Evolutionary conservation across 2,329 filamentous ascomycete genomes (phyloP), one percentile per base, ranked within the genome.

Genomic region (Drechslerella dactyloides): DNA sequence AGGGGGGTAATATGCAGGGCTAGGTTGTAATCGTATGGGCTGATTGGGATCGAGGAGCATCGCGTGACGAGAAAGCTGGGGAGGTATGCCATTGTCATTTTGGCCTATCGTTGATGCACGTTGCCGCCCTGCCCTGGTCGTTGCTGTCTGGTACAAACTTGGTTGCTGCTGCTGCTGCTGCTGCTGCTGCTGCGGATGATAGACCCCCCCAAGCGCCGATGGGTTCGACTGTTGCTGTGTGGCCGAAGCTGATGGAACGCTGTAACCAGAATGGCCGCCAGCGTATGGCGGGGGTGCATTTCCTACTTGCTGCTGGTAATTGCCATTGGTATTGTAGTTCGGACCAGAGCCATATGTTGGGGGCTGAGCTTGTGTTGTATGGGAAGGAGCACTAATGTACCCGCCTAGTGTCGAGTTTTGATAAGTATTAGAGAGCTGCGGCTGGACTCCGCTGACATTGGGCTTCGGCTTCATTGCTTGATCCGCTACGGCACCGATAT

Each of bases 41-140:
- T 93, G 90, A 76, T 87, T 97, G 1, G 94, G 94, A 78, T 99
- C 94, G 50, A 99, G 85, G 80, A 97, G 93, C 78, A 92, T 96
- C 46, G 94, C 94, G 21, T 99, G 94, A 76, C 94, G 86, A 80
- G 99, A 94, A 68, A 99, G 91, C 1, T 93, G 89, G 13, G 90
- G 89, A 3, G 94, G 94, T 69, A 99, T 96, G 1, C 93, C 93
- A 74, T 90, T 93, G 78, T 93, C 90, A 77, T 96, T 91, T 78
- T 94, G 91, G 78, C 97, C 94, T 89, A 97, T 96, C 2, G 94
- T 99, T 50, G 93, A 94, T 44, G 94, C 93, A 73, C 94, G 87
- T 80, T 96, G 93, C 60, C 94, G 87, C 89, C 89, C 51, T 88
- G 88, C 75, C 91, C 86, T 76, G 91, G 86, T 58, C 87, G 89